Evolutionary conservation across 169 alveolate genomes (phyloP).

Genomic region (Plasmodium coatneyi): DNA sequence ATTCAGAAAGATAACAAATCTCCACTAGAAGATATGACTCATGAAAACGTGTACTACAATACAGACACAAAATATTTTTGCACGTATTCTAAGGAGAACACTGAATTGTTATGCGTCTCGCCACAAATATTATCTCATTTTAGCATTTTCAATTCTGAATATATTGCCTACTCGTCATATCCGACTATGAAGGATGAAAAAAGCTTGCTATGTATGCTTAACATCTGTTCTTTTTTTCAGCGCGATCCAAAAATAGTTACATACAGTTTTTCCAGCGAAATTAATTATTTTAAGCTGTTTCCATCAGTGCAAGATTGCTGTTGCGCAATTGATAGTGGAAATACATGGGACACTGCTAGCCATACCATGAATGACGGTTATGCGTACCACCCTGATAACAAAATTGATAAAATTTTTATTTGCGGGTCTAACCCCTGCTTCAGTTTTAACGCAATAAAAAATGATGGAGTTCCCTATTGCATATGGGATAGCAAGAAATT

Average conservation of each 20-base stretch:
- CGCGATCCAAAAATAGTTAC: constrained; percentile 58
- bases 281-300: constrained; percentile 64
- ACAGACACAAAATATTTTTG: constrained; percentile 68
- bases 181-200: constrained; percentile 62
- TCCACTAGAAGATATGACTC: constrained; percentile 14
- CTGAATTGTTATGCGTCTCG: constrained; percentile 49
- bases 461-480: constrained; percentile 48
- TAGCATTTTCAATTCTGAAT: constrained; percentile 63
- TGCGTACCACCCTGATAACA: constrained; percentile 63
- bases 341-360: not conserved
- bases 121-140: constrained; percentile 72
- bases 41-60: constrained; percentile 47
- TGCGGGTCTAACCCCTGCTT: constrained; percentile 64
- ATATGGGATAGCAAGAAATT: constrained; percentile 73
- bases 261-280: constrained; percentile 38
- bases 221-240: constrained; percentile 58
- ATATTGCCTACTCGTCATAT: constrained; percentile 72
- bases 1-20: constrained; percentile 55
- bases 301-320: constrained; percentile 37
- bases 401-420: constrained; percentile 73
- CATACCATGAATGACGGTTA: constrained; percentile 15
- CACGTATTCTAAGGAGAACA: constrained; percentile 63
- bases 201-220: constrained; percentile 41
- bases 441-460: constrained; percentile 67
- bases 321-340: not conserved